Base-by-base conservation (phyloP, 1,284 basidiomycete genomes). In the Grifola frondosa region DNA sequence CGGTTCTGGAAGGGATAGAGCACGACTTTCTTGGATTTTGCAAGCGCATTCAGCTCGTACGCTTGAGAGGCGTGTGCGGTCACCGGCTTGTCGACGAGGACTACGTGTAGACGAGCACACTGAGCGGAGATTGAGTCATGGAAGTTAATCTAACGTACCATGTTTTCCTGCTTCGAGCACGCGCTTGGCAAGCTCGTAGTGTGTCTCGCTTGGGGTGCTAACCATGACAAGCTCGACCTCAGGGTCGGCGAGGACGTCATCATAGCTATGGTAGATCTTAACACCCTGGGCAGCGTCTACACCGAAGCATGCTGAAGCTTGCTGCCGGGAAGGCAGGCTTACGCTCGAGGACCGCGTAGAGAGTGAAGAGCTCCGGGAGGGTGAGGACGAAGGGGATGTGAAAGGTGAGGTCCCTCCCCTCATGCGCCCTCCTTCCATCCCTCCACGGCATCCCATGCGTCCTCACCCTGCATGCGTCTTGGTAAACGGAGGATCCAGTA, bases 401-500 rank as follows among this genome's bases (percentile, higher is more conserved):
- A 66, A 92, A 91, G 12, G 84, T 84, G 38, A 85, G 67, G 20
- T 84, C 83, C n/a, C n/a, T n/a, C n/a, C n/a, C n/a, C n/a, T n/a
- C n/a, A n/a, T n/a, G n/a, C n/a, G n/a, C n/a, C n/a, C n/a, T n/a
- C n/a, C n/a, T n/a, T n/a, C n/a, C n/a, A n/a, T n/a, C n/a, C n/a
- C n/a, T n/a, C n/a, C n/a, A n/a, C n/a, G n/a, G n/a, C n/a, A n/a
- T n/a, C n/a, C n/a, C n/a, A n/a, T n/a, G n/a, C n/a, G n/a, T n/a
- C n/a, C n/a, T n/a, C n/a, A n/a, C n/a, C n/a, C n/a, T n/a, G n/a
- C n/a, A n/a, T n/a, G n/a, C n/a, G n/a, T n/a, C 78, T 97, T 0
- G 95, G 95, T 35, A 99, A 98, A 66, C 81, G 97, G 19, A 78
- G 96, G 32, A 97, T 99, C 46, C 94, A 99, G 61, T 99, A 99